Evolutionary conservation across 1,139 yeast genomes (phyloP).

Genomic region (Candida glucosophila): DNA sequence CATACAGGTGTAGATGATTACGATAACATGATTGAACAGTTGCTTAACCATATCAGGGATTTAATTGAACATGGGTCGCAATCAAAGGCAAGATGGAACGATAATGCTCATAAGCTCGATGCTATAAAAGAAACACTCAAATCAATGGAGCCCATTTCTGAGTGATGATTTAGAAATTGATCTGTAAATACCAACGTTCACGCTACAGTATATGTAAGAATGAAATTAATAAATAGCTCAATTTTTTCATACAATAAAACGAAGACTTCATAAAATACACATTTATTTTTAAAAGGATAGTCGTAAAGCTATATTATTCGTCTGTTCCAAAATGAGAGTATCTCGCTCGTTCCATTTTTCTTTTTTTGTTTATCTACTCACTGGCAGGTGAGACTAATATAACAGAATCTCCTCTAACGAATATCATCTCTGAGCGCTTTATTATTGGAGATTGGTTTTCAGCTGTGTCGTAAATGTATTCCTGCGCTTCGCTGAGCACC

Average conservation of each 20-base stretch:
- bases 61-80: slow-evolving; percentile 22
- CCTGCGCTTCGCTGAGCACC: slow-evolving; percentile 89
- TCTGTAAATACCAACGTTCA: too few relatives aligned
- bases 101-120: slow-evolving; percentile 25
- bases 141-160: too few relatives aligned
- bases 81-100: slow-evolving; percentile 27
- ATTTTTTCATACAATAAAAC: too few relatives aligned
- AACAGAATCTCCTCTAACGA: slow-evolving; percentile 94
- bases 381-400: slow-evolving; percentile 56
- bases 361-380: too few relatives aligned
- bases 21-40: slow-evolving; percentile 20
- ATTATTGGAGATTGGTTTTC: slow-evolving; percentile 39
- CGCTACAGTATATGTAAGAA: too few relatives aligned
- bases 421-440: slow-evolving; percentile 79
- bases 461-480: slow-evolving; percentile 57
- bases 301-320: too few relatives aligned
- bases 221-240: too few relatives aligned
- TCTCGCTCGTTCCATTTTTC: too few relatives aligned
- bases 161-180: too few relatives aligned
- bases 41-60: slow-evolving; percentile 18
- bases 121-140: slow-evolving; percentile 14
- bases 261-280: too few relatives aligned
- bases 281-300: too few relatives aligned
- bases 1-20: slow-evolving; percentile 20
- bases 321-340: too few relatives aligned